These are phyloP conservation scores for Geotrichum australiense DNA, from an alignment of 1,139 yeast species.

Conservation along the genomic window DNA sequence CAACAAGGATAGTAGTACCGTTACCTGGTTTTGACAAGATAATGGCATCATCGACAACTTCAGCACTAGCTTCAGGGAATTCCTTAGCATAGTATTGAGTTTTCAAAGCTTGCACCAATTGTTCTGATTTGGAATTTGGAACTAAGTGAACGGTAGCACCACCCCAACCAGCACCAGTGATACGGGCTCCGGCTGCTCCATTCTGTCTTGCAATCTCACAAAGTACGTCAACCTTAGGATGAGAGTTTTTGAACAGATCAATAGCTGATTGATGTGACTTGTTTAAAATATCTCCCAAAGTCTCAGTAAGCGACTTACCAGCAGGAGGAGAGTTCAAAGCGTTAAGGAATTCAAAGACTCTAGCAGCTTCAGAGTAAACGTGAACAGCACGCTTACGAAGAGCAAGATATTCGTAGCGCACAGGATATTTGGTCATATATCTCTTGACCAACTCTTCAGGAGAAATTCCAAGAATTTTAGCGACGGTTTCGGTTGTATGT, in stretches of 20 bases:
- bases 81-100: constrained; percentile 45
- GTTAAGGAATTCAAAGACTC: constrained; percentile 51
- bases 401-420: constrained; percentile 48
- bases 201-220: constrained; percentile 47
- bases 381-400: constrained; percentile 56
- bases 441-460: constrained; percentile 40
- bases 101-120: constrained; percentile 43
- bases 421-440: constrained; percentile 51
- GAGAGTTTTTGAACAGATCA: constrained; percentile 48
- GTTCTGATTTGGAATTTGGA: constrained; percentile 40
- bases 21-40: constrained; percentile 53
- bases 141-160: constrained; percentile 66
- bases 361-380: constrained; percentile 55
- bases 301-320: constrained; percentile 22
- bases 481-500: constrained; percentile 46
- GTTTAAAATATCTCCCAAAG: constrained; percentile 52
- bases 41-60: constrained; percentile 46
- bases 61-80: constrained; percentile 44
- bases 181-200: constrained; percentile 62
- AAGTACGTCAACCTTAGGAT: constrained; percentile 46
- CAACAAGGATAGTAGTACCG: constrained; percentile 45
- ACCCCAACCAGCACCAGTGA: constrained; percentile 82
- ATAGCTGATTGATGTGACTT: constrained; percentile 52
- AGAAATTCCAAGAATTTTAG: constrained; percentile 40
- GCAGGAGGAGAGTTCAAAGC: constrained; percentile 15